phyloP scores from a whole-genome alignment of 768 basidiomycete genomes.

The Naganishia friedmannii region DNA sequence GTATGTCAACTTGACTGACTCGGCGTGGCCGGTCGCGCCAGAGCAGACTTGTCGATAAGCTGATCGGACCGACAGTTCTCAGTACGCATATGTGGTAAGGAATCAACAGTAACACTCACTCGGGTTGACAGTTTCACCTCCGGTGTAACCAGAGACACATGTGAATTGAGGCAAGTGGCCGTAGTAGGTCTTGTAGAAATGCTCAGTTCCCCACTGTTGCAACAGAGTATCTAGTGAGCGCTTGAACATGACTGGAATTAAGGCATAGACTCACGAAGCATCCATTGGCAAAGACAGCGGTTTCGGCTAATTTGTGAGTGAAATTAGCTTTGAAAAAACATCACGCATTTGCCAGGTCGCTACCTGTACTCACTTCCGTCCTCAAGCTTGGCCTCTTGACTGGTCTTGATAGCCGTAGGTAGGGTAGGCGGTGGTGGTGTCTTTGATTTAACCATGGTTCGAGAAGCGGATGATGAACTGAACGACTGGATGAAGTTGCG shows the following conservation, averaged over 20 bases:
- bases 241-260: not conserved
- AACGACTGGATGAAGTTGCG: conserved; percentile 37
- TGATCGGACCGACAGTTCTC: conserved; percentile 8
- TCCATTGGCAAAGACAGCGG: conserved; percentile 51
- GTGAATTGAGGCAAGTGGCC: conserved; percentile 47
- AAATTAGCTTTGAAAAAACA: not conserved
- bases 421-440: conserved; percentile 49
- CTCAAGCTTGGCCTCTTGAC: conserved; percentile 36
- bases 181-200: conserved; percentile 49
- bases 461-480: conserved; percentile 28
- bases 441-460: conserved; percentile 36
- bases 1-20: conserved; percentile 80
- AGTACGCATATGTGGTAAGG: not conserved
- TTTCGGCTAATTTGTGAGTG: conserved; percentile 38
- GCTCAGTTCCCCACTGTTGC: conserved; percentile 50
- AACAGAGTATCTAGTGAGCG: not conserved
- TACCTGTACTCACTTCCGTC: conserved; percentile 44
- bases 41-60: conserved; percentile 72
- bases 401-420: conserved; percentile 45
- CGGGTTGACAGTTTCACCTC: conserved; percentile 40
- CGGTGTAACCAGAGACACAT: conserved; percentile 48
- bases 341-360: not conserved
- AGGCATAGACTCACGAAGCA: conserved; percentile 47
- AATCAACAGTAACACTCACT: conserved; percentile 33
- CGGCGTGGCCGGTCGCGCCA: conserved; percentile 82